phyloP scores from a whole-genome alignment of 176 grass and related monocot genomes.

The Pharus latifolius region DNA sequence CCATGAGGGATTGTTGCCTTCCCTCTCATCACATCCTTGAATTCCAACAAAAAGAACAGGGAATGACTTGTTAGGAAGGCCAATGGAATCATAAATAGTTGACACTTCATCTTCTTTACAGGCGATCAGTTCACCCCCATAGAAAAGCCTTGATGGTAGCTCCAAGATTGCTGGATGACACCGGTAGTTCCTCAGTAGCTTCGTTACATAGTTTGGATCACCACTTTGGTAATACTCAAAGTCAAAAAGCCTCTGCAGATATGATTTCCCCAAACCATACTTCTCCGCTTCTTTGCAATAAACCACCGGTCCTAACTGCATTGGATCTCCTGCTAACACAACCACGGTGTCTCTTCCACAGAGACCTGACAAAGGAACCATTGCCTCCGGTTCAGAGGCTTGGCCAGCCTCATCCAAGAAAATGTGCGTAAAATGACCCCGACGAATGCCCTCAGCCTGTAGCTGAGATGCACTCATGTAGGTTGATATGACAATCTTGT shows the following conservation, averaged over 20 bases:
- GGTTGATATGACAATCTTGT: slow-evolving; percentile 82
- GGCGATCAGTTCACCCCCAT: slow-evolving; percentile 46
- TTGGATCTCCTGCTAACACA: slow-evolving; percentile 92
- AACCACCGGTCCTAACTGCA: slow-evolving; percentile 78
- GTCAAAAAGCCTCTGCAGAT: slow-evolving; percentile 56
- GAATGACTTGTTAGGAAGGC: slow-evolving; percentile 77
- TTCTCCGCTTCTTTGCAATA: slow-evolving; percentile 57
- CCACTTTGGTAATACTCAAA: slow-evolving; percentile 39
- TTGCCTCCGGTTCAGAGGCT: slow-evolving; percentile 84
- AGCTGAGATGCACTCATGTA: slow-evolving; percentile 62
- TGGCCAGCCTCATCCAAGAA: slow-evolving; percentile 91
- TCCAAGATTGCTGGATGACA: slow-evolving; percentile 94
- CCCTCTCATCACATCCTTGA: slow-evolving; percentile 92
- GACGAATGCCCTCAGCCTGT: slow-evolving; percentile 56
- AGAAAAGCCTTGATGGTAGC: slow-evolving; percentile 86
- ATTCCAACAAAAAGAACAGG: slow-evolving; percentile 93
- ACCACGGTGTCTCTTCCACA: slow-evolving; percentile 61
- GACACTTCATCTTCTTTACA: slow-evolving; percentile 47
- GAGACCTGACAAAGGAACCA: slow-evolving; percentile 65
- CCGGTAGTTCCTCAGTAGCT: slow-evolving; percentile 76
- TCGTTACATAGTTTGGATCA: slow-evolving; percentile 66
- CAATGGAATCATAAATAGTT: slow-evolving; percentile 40
- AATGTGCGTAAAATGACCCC: slow-evolving; percentile 84
- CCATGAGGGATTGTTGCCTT: slow-evolving; percentile 95
- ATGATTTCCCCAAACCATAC: slow-evolving; percentile 59